Percentiles rank a stretch among this genome's conserved stretches.
Evolutionary conservation across 2,329 filamentous ascomycete genomes (phyloP).

Genomic region (Keithomyces neogunnii): DNA sequence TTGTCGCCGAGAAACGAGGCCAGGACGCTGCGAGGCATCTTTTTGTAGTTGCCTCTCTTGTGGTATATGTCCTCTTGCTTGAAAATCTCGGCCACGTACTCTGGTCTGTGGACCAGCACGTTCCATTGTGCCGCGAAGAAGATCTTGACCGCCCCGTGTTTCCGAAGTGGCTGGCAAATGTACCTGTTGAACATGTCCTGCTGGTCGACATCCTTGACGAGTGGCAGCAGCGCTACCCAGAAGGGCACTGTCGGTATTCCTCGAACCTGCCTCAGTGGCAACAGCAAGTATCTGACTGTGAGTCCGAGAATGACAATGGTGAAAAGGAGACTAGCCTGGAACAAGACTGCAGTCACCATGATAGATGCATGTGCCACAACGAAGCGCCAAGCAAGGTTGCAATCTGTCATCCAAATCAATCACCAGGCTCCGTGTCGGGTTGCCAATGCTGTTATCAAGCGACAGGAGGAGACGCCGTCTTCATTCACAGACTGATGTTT

Average conservation of each 20-base stretch:
- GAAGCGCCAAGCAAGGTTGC: no score
- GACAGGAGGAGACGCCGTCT: no score
- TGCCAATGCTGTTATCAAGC: no score
- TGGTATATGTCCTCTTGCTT: conserved; percentile 22
- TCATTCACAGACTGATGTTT: no score
- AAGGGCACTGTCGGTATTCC: conserved; percentile 35
- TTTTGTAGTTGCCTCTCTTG: conserved; percentile 32
- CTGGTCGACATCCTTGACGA: conserved; percentile 34
- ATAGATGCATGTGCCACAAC: no score
- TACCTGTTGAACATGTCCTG: conserved; percentile 29
- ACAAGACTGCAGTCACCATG: neutral
- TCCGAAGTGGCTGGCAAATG: conserved; percentile 26
- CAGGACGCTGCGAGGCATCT: conserved; percentile 29
- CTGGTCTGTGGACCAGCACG: conserved; percentile 34
- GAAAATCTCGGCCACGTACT: conserved; percentile 31
- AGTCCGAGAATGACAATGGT: neutral
- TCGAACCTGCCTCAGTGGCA: conserved; percentile 18
- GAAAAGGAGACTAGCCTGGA: neutral
- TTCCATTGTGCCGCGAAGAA: conserved; percentile 42
- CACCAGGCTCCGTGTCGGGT: no score
- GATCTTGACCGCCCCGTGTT: conserved; percentile 37
- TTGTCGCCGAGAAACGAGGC: conserved; percentile 30
- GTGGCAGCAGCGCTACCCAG: conserved; percentile 32
- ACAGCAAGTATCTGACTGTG: conserved; percentile 11
- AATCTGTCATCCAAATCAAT: no score